phyloP scores from a whole-genome alignment of 768 basidiomycete genomes.

The Serendipita sp. region DNA sequence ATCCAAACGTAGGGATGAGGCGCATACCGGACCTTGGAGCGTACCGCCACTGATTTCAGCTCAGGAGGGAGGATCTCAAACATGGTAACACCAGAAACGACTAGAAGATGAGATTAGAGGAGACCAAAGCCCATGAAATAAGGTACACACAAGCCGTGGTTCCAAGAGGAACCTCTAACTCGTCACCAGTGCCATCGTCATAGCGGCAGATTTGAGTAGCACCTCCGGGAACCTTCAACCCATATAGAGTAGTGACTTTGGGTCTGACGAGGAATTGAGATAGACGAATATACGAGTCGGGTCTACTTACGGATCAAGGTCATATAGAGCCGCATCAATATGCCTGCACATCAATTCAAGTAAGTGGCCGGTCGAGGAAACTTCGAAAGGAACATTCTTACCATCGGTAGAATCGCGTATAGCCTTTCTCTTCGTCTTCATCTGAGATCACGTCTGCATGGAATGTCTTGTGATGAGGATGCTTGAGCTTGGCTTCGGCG shows the following conservation, averaged over 20 bases:
- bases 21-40: conserved; percentile 58
- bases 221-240: conserved; percentile 55
- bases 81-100: conserved; percentile 56
- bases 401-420: conserved; percentile 84
- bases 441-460: conserved; percentile 63
- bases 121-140: not conserved
- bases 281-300: not conserved
- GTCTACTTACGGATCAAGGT: conserved; percentile 35
- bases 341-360: conserved; percentile 26
- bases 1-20: conserved; percentile 90
- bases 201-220: conserved; percentile 49
- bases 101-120: conserved; percentile 12
- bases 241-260: conserved; percentile 74
- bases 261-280: conserved; percentile 24
- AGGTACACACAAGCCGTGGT: conserved; percentile 59
- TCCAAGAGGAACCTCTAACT: conserved; percentile 65
- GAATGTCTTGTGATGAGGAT: conserved; percentile 74
- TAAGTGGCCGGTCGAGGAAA: not conserved
- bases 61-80: conserved; percentile 60
- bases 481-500: conserved; percentile 61
- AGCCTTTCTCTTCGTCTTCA: conserved; percentile 61
- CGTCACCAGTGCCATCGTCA: conserved; percentile 79
- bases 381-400: conserved; percentile 10
- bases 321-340: conserved; percentile 76
- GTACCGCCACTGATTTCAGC: conserved; percentile 66